Conservation (phyloP, 106 monocot genomes). For the Dioscorea zingiberensis region DNA sequence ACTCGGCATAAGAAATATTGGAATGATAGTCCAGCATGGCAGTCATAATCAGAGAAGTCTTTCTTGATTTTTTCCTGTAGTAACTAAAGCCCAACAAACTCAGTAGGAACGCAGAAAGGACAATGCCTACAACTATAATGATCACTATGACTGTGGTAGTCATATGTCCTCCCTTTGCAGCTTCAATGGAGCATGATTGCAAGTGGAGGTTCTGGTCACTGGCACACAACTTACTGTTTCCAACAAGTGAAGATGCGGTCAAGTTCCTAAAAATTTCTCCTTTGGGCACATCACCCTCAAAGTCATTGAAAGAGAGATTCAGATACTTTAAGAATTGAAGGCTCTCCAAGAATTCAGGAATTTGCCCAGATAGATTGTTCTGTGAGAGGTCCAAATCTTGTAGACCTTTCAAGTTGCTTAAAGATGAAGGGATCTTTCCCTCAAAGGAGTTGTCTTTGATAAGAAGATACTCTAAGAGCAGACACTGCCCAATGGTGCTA, state of each 20-base stretch:
- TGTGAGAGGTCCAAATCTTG: slow-evolving; percentile 8
- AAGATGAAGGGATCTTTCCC: slow-evolving; percentile 1
- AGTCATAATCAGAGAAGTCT: neutral
- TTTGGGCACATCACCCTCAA: slow-evolving; percentile 6
- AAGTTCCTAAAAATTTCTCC: neutral
- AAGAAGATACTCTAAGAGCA: neutral
- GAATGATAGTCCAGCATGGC: neutral
- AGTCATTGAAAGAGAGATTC: slow-evolving; percentile 12
- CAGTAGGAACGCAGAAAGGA: neutral
- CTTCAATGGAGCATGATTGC: neutral
- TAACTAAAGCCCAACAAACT: neutral
- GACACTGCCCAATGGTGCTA: slow-evolving; percentile 3
- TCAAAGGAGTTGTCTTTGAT: slow-evolving; percentile 1
- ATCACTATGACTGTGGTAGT: neutral
- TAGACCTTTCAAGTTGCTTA: slow-evolving; percentile 5
- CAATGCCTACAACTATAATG: neutral
- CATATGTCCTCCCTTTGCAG: neutral
- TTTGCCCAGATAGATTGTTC: slow-evolving; percentile 10
- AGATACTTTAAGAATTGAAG: slow-evolving; percentile 2
- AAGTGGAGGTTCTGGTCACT: too few species aligned
- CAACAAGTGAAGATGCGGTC: neutral
- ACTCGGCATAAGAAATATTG: slow-evolving; percentile 1
- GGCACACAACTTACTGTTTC: slow-evolving; percentile 5
- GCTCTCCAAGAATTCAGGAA: slow-evolving; percentile 6
- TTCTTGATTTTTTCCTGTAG: neutral